phyloP scores from a whole-genome alignment of 2,329 filamentous ascomycete genomes.

The Pyrenophora tritici-repentis region DNA sequence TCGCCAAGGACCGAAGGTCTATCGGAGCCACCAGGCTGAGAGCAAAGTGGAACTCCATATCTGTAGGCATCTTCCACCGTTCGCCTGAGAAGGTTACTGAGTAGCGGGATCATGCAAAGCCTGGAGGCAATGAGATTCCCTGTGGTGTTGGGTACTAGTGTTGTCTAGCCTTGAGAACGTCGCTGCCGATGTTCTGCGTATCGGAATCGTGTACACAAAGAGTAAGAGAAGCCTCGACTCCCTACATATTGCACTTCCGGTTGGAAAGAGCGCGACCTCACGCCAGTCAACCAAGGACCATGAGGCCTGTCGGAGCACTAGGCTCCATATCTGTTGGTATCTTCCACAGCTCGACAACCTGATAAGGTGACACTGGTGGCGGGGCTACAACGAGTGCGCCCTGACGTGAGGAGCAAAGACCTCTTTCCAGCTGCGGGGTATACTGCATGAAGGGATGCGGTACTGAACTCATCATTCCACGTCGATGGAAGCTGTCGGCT shows the following conservation, averaged over 20 bases:
- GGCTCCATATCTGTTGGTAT: slow-evolving; percentile 34
- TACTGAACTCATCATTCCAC: too few relatives aligned
- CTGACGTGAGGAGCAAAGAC: slow-evolving; percentile 23
- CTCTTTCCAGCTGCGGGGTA: slow-evolving; percentile 1
- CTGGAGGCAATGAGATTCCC: not conserved
- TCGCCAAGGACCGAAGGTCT: slow-evolving; percentile 18
- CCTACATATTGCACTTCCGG: slow-evolving; percentile 23
- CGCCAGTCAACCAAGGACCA: slow-evolving; percentile 33
- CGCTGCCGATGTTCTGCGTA: not conserved
- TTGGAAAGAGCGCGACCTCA: slow-evolving; percentile 24
- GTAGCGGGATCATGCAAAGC: slow-evolving; percentile 4
- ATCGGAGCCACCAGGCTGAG: slow-evolving; percentile 12
- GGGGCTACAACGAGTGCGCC: slow-evolving; percentile 25
- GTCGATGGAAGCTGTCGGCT: too few relatives aligned
- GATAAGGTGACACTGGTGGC: slow-evolving; percentile 33
- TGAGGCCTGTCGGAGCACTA: slow-evolving; percentile 29
- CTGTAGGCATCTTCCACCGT: slow-evolving; percentile 13
- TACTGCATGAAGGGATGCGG: not conserved
- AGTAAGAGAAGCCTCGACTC: slow-evolving; percentile 14
- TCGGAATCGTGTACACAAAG: slow-evolving; percentile 3
- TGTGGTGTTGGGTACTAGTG: not conserved
- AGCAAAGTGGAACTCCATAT: slow-evolving; percentile 12
- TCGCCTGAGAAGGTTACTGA: slow-evolving; percentile 13
- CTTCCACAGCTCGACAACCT: slow-evolving; percentile 30
- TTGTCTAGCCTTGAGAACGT: not conserved